A percentile compares a stretch with the other conserved stretches of the same genome.
Conservation (phyloP, 371 early-diverging fungal species). For the Haplosporangium sp. region DNA sequence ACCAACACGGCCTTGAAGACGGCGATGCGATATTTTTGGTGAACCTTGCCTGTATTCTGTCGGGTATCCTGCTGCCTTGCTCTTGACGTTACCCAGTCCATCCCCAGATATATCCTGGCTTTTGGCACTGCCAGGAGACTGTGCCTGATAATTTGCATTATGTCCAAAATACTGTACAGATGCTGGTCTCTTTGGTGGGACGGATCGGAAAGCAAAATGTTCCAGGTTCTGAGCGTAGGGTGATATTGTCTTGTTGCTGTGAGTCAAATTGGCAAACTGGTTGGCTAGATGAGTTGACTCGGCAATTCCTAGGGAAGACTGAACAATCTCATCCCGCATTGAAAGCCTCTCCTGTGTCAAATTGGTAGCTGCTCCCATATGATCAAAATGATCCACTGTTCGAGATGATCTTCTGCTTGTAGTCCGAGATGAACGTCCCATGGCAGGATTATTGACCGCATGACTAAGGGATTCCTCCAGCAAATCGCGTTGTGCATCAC, state of each 20-base stretch:
- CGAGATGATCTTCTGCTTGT: slow-evolving; percentile 18
- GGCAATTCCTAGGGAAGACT: slow-evolving; percentile 76
- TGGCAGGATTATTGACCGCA: slow-evolving; percentile 13
- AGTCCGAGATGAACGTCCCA: slow-evolving; percentile 8
- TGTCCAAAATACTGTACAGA: slow-evolving; percentile 52
- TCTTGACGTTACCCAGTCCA: slow-evolving; percentile 16
- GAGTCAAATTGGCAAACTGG: slow-evolving; percentile 83
- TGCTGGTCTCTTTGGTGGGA: slow-evolving; percentile 59
- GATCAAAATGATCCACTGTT: slow-evolving; percentile 13
- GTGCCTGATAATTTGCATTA: not conserved
- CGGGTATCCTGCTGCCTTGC: slow-evolving; percentile 8
- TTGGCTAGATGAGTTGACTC: slow-evolving; percentile 70
- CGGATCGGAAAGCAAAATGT: slow-evolving; percentile 82
- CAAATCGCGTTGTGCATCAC: slow-evolving; percentile 28
- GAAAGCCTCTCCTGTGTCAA: slow-evolving; percentile 50
- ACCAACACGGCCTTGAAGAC: slow-evolving; percentile 42
- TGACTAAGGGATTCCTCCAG: slow-evolving; percentile 39
- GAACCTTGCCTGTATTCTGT: slow-evolving; percentile 36
- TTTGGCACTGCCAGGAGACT: slow-evolving; percentile 18
- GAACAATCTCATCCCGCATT: slow-evolving; percentile 61
- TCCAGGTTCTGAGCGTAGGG: slow-evolving; percentile 80
- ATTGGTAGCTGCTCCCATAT: slow-evolving; percentile 24
- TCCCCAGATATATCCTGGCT: slow-evolving; percentile 22
- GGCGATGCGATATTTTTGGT: slow-evolving; percentile 46
- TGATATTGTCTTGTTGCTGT: slow-evolving; percentile 85